These are phyloP conservation scores for Blepharisma undulans DNA, from an alignment of 169 alveolate species.

Conservation along the genomic window DNA sequence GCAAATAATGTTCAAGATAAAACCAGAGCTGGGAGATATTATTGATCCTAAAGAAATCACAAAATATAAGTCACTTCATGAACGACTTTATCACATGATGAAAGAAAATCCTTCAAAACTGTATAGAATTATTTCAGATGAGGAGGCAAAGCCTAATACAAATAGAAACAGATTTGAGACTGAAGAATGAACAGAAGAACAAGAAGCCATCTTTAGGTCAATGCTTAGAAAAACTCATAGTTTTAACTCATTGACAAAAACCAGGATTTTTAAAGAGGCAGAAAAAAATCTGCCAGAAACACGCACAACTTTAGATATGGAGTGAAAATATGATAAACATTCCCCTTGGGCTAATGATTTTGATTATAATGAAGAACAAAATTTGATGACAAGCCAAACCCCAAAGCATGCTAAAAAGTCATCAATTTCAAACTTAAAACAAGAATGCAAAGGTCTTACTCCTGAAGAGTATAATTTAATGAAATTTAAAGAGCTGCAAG, in stretches of 20 bases:
- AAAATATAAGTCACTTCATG: not conserved
- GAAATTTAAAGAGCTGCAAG: not conserved
- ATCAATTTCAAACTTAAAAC: not conserved
- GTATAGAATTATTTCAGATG: not conserved
- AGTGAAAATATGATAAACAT: conserved; percentile 33
- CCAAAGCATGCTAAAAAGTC: not conserved
- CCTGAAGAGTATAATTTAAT: not conserved
- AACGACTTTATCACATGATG: not conserved
- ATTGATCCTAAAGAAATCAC: not conserved
- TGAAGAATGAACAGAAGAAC: not conserved
- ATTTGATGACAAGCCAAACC: not conserved
- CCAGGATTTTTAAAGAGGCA: not conserved
- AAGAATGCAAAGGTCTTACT: not conserved
- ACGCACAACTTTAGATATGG: not conserved
- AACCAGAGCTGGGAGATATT: not conserved
- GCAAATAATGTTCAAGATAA: not conserved
- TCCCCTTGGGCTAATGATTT: conserved; percentile 33
- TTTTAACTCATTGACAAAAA: not conserved
- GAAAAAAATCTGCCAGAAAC: not conserved
- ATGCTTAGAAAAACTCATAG: not conserved
- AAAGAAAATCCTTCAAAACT: not conserved
- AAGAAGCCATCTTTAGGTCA: not conserved
- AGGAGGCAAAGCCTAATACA: not conserved
- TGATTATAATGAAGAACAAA: not conserved
- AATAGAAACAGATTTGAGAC: not conserved